A percentile compares a stretch with the other conserved stretches of the same genome.
Evolutionary conservation across 2,329 filamentous ascomycete species (phyloP).

Genomic region (Trichoderma sp.): DNA sequence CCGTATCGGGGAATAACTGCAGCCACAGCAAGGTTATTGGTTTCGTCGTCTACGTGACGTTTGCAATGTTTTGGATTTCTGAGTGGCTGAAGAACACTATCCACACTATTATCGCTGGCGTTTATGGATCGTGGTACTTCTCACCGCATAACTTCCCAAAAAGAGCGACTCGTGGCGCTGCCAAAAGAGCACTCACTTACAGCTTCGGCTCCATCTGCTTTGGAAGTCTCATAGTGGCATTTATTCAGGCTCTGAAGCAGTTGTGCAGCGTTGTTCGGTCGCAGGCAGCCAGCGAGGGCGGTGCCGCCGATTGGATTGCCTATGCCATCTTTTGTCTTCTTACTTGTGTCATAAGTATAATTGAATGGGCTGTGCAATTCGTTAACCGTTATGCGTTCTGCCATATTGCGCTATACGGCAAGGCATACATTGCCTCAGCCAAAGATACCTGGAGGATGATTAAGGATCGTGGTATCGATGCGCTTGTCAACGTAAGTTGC

Average conservation of each 20-base stretch:
- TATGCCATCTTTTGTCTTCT: slow-evolving; percentile 73
- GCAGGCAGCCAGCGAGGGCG: slow-evolving; percentile 68
- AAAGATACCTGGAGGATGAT: slow-evolving; percentile 93
- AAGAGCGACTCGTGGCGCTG: slow-evolving; percentile 79
- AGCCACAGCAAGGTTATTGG: slow-evolving; percentile 79
- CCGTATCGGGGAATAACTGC: slow-evolving; percentile 57
- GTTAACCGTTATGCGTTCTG: slow-evolving; percentile 92
- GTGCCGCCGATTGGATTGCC: slow-evolving; percentile 70
- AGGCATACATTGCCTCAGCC: slow-evolving; percentile 81
- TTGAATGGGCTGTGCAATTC: slow-evolving; percentile 87
- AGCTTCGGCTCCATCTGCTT: slow-evolving; percentile 90
- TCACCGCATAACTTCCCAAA: slow-evolving; percentile 70
- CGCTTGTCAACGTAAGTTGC: slow-evolving; percentile 69
- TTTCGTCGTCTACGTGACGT: slow-evolving; percentile 82
- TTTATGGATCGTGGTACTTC: slow-evolving; percentile 96
- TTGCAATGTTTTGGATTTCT: slow-evolving; percentile 91
- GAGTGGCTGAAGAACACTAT: slow-evolving; percentile 95
- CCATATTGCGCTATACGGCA: slow-evolving; percentile 91
- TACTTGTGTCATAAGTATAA: slow-evolving; percentile 72
- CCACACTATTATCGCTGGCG: slow-evolving; percentile 82
- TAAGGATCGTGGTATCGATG: slow-evolving; percentile 88
- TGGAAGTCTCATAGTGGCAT: slow-evolving; percentile 81
- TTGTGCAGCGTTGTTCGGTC: slow-evolving; percentile 74
- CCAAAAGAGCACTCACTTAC: slow-evolving; percentile 81
- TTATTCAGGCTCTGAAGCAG: slow-evolving; percentile 84